phyloP scores from a whole-genome alignment of 495 filamentous ascomycete species.

The Penicillium canescens region DNA sequence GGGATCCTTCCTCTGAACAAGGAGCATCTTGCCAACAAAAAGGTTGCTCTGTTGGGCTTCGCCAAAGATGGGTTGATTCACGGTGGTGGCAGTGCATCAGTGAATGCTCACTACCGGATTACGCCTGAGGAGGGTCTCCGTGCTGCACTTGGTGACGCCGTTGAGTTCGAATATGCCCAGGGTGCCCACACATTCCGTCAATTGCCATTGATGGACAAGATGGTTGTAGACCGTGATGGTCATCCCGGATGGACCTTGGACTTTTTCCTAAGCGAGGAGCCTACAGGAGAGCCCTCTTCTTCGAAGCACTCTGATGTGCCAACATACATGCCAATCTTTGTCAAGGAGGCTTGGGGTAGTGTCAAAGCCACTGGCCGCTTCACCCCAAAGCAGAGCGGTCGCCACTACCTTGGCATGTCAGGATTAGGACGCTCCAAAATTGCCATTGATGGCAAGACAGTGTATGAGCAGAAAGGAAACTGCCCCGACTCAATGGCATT shows the following conservation, averaged over 20 bases:
- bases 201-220: not conserved
- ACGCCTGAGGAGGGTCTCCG: conserved; percentile 58
- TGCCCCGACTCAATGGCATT: conserved; percentile 18
- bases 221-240: not conserved
- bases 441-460: conserved; percentile 6
- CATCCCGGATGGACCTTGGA: not conserved
- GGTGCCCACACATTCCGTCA: not conserved
- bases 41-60: conserved; percentile 68
- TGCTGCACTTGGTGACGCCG: not conserved
- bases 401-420: conserved; percentile 13
- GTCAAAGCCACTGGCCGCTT: not conserved
- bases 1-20: conserved; percentile 51
- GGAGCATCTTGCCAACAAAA: conserved; percentile 35
- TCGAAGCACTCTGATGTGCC: not conserved
- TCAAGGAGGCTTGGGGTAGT: not conserved
- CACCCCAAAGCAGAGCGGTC: conserved; percentile 1
- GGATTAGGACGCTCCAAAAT: conserved; percentile 6
- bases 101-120: conserved; percentile 71
- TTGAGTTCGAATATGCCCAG: not conserved
- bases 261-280: not conserved
- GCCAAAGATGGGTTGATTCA: conserved; percentile 64
- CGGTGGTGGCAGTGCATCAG: conserved; percentile 69
- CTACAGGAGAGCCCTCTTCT: not conserved
- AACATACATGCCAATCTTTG: not conserved
- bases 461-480: conserved; percentile 14